Percentiles rank a stretch among this genome's conserved stretches.
Conservation (phyloP, 2,329 filamentous ascomycete species). For the Trichoderma cornu-damae region DNA sequence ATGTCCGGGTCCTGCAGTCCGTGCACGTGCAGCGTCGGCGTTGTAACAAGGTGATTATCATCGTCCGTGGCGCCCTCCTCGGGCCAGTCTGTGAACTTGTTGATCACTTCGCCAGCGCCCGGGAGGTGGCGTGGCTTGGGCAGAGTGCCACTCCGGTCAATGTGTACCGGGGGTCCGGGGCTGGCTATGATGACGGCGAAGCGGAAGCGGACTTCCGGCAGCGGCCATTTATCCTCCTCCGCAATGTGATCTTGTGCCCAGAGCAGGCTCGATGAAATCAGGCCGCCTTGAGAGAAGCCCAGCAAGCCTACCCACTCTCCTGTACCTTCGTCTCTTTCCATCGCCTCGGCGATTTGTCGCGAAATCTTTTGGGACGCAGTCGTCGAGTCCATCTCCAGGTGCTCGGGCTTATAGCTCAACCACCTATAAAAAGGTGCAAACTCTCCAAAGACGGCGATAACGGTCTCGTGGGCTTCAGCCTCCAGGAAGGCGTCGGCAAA, state of each 20-base stretch:
- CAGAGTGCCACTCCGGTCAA: constrained; percentile 36
- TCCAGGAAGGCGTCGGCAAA: constrained; percentile 67
- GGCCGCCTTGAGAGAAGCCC: constrained; percentile 64
- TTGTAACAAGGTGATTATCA: constrained; percentile 29
- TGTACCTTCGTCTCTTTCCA: constrained; percentile 49
- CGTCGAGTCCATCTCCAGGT: constrained; percentile 43
- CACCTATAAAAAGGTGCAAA: constrained; percentile 60
- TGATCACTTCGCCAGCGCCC: constrained; percentile 23
- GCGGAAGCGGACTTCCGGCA: constrained; percentile 25
- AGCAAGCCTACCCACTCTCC: constrained; percentile 57
- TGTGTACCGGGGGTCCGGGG: constrained; percentile 29
- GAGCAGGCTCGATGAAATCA: constrained; percentile 55
- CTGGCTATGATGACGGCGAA: constrained; percentile 37
- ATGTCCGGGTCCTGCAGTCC: constrained; percentile 59
- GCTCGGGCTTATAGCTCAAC: constrained; percentile 58
- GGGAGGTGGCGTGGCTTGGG: constrained; percentile 46
- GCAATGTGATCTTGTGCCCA: constrained; percentile 51
- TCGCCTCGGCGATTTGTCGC: constrained; percentile 38
- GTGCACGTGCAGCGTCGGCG: constrained; percentile 36
- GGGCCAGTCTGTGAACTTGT: constrained; percentile 36
- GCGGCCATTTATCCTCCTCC: constrained; percentile 20
- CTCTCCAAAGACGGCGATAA: constrained; percentile 59
- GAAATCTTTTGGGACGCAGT: constrained; percentile 38
- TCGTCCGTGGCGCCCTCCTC: constrained; percentile 35
- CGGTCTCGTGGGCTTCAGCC: constrained; percentile 56